These are phyloP conservation scores for Actinomucor elegans DNA, from an alignment of 371 early-diverging fungal genomes.

Conservation along the genomic window DNA sequence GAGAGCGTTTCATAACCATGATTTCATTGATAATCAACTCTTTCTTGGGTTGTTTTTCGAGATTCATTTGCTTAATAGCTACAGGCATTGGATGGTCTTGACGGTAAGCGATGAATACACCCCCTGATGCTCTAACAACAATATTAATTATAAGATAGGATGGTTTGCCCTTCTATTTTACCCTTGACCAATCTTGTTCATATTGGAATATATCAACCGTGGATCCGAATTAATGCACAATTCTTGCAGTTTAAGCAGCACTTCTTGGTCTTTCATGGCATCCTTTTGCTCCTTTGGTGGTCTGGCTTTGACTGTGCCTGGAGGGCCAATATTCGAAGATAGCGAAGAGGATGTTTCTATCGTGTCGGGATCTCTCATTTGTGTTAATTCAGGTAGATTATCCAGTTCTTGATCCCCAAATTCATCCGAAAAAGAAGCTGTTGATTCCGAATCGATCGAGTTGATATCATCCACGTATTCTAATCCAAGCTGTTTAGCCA, in stretches of 20 bases:
- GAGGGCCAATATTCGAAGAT: not conserved
- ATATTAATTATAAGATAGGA: not conserved
- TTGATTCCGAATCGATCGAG: slow-evolving; percentile 15
- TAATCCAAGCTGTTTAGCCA: no score
- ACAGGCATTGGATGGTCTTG: slow-evolving; percentile 64
- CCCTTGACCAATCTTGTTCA: slow-evolving; percentile 96
- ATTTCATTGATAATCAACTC: slow-evolving; percentile 97
- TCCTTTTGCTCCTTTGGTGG: slow-evolving; percentile 34
- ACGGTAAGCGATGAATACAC: slow-evolving; percentile 86
- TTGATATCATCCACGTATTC: slow-evolving; percentile 12
- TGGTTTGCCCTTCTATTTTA: slow-evolving; percentile 24
- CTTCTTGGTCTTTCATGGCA: slow-evolving; percentile 59
- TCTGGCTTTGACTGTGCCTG: slow-evolving; percentile 23
- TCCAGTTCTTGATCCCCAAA: not conserved
- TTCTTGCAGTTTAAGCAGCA: slow-evolving; percentile 69
- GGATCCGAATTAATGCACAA: slow-evolving; percentile 1
- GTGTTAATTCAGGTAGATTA: not conserved
- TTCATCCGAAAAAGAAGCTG: slow-evolving; percentile 8
- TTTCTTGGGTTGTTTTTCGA: slow-evolving; percentile 94
- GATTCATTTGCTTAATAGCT: slow-evolving; percentile 96
- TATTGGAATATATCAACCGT: slow-evolving; percentile 68
- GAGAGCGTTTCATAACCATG: slow-evolving; percentile 86
- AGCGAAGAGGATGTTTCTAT: not conserved
- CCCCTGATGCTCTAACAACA: slow-evolving; percentile 95
- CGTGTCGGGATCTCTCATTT: not conserved